Conservation (phyloP, 2,329 filamentous ascomycete genomes). For the Daldinia eschscholtzii region DNA sequence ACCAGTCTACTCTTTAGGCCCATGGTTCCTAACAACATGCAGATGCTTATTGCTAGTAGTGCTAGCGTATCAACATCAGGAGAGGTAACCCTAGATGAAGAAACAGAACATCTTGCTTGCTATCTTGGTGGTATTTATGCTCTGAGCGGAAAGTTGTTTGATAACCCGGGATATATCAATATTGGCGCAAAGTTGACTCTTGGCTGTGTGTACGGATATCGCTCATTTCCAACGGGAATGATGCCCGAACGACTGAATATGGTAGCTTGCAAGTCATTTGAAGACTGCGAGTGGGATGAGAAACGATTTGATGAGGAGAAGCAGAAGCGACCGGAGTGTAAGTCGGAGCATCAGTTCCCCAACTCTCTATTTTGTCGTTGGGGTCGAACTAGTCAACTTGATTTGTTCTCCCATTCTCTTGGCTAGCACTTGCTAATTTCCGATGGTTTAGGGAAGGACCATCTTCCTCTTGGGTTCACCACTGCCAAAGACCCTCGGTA, state of each 20-base stretch:
- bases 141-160: conserved; percentile 73
- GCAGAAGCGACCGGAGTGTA: conserved; percentile 45
- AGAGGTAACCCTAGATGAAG: conserved; percentile 50
- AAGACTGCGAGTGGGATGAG: conserved; percentile 52
- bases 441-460: conserved; percentile 51
- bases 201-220: conserved; percentile 74
- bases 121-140: conserved; percentile 79
- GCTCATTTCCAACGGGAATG: conserved; percentile 67
- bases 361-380: not conserved
- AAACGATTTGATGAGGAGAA: conserved; percentile 43
- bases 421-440: not conserved
- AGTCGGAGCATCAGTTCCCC: conserved; percentile 18
- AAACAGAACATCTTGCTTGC: conserved; percentile 73
- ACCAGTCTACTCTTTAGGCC: conserved; percentile 76
- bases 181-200: conserved; percentile 70
- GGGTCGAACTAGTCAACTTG: not conserved
- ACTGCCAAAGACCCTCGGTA: conserved; percentile 59
- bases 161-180: conserved; percentile 65
- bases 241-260: conserved; percentile 71
- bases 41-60: conserved; percentile 74
- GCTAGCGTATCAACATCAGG: conserved; percentile 52
- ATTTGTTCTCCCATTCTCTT: not conserved
- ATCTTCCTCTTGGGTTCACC: conserved; percentile 66
- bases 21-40: conserved; percentile 67
- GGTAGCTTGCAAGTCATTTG: conserved; percentile 57